phyloP scores from a whole-genome alignment of 129 eudicot genomes.

The Centrapalus pauciflorus region DNA sequence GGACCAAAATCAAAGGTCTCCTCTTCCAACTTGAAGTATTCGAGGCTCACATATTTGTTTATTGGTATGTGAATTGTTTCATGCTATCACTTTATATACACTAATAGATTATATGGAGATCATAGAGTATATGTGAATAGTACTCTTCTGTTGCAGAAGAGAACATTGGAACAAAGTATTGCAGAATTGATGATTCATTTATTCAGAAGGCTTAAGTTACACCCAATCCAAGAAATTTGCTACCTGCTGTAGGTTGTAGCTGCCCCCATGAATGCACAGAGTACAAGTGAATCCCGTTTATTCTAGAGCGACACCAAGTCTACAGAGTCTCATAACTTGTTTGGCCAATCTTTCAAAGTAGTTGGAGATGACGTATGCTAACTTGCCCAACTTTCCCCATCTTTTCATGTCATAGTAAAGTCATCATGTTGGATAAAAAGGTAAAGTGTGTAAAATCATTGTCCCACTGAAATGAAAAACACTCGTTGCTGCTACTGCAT shows the following conservation, averaged over 20 bases:
- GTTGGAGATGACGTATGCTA: conserved; percentile 3
- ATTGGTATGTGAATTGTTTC: conserved; percentile 1
- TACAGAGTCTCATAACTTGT: no score
- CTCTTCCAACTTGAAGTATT: conserved; percentile 81
- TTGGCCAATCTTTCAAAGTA: no score
- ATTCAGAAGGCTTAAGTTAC: conserved; percentile 10
- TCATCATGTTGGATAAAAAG: not conserved
- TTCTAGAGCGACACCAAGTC: no score
- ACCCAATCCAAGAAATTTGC: not conserved
- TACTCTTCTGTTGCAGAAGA: not conserved
- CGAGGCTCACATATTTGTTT: not conserved
- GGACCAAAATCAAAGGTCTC: conserved; percentile 64
- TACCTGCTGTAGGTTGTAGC: no score
- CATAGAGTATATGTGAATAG: not conserved
- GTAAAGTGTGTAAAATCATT: no score
- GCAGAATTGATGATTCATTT: conserved; percentile 6
- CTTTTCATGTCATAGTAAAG: not conserved
- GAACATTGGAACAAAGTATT: not conserved
- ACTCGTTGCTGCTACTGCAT: no score
- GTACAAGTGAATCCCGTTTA: not conserved
- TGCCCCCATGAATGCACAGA: not conserved
- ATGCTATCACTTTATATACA: no score
- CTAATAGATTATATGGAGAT: no score
- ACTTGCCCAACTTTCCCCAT: conserved; percentile 3
- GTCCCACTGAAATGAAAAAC: no score